Percentiles rank a stretch among this genome's conserved stretches.
phyloP scores from a whole-genome alignment of 2,329 filamentous ascomycete species.

The Aspergillus oerlinghausenensis region DNA sequence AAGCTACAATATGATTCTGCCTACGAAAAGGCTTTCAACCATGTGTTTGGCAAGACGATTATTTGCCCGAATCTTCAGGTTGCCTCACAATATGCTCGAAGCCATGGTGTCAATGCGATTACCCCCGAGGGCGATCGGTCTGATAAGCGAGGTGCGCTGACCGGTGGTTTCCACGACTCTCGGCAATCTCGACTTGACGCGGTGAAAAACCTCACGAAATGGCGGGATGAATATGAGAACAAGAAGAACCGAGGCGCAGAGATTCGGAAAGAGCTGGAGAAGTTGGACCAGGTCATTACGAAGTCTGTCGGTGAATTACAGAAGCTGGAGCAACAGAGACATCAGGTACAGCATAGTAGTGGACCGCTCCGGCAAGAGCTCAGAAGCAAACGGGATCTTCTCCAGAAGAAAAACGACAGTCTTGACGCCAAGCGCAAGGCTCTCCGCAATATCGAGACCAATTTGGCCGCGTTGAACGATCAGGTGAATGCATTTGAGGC shows the following conservation, averaged over 20 bases:
- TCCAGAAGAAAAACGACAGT: slow-evolving; percentile 68
- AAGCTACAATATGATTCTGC: slow-evolving; percentile 74
- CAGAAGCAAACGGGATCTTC: slow-evolving; percentile 66
- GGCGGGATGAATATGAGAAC: slow-evolving; percentile 68
- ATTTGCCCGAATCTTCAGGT: slow-evolving; percentile 86
- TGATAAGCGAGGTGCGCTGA: slow-evolving; percentile 92
- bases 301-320: slow-evolving; percentile 76
- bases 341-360: slow-evolving; percentile 75
- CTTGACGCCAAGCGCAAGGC: slow-evolving; percentile 66
- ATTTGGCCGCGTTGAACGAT: slow-evolving; percentile 70
- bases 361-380: slow-evolving; percentile 75
- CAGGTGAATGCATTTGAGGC: slow-evolving; percentile 72
- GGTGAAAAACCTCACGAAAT: slow-evolving; percentile 68
- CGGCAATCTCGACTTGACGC: slow-evolving; percentile 82
- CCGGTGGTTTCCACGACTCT: slow-evolving; percentile 87
- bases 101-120: slow-evolving; percentile 86
- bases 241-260: slow-evolving; percentile 60
- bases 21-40: slow-evolving; percentile 82
- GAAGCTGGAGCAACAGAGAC: slow-evolving; percentile 73
- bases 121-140: slow-evolving; percentile 92
- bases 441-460: slow-evolving; percentile 64
- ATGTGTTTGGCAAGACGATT: slow-evolving; percentile 93
- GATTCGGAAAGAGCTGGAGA: slow-evolving; percentile 66
- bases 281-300: slow-evolving; percentile 84
- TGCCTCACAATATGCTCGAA: slow-evolving; percentile 85